Evolutionary conservation across 441 rosid genomes (phyloP), one percentile per base, ranked within the genome.

Genomic region (Pelargonium fulgidum): DNA sequence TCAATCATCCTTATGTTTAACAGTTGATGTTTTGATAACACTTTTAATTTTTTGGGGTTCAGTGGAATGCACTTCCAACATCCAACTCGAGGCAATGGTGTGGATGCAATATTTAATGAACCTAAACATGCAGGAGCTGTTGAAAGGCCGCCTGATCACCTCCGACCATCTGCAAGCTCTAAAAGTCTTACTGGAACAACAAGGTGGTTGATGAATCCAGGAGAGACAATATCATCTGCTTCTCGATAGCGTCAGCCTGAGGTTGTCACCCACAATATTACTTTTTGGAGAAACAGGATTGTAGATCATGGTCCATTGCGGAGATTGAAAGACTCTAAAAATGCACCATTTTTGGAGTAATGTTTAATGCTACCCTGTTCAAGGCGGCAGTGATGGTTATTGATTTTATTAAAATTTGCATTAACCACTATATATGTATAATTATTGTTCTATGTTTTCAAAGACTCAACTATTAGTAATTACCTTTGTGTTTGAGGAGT

Each of bases 51-150:
- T 42, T 56, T 42, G 67, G 62, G 24, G 75, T 80, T 77, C 78
- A 90, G 98, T 77, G 98, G 99, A 62, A 93, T 93, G 99, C 86
- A 91, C 26, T 97, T 93, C 77, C 99, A 93, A 79, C 96, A 89
- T 79, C 97, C 99, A 67, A 16, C 89, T 1, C 90, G 90, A 69
- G 87, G 82, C 36, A 85, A 86, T 77, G 94, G 89, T 77, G 97
- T 91, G 66, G 98, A 90, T 82, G 92, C 89, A 11, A 92, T 94
- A 68, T 92, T 94, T 77, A 86, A 86, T 68, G 91, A 85, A 83
- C 97, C 97, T 71, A 86, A 92, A 79, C 87, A 94, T 64, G 64
- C 89, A 70, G 99, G 97, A 74, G 97, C 99, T 72, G 90, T 91
- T 39, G 96, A 89, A 85, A 91, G 91, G 61, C 93, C 96, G 12